phyloP scores from a whole-genome alignment of 1,284 basidiomycete genomes.

The Ustilago cynodontis region DNA sequence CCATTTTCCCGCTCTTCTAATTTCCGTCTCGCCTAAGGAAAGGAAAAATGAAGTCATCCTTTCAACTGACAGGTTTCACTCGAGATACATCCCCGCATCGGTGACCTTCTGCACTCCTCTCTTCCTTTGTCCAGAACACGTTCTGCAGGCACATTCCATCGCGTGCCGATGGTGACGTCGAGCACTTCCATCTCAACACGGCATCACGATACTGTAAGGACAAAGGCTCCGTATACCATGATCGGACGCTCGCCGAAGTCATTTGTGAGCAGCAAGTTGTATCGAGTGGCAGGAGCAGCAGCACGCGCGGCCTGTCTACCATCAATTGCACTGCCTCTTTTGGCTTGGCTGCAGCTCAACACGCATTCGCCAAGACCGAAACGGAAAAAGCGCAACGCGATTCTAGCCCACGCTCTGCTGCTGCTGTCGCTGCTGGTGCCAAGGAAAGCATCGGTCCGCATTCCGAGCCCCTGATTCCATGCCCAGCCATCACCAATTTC shows the following conservation, averaged over 20 bases:
- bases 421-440: no score
- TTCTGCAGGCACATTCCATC: background rate
- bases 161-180: conserved; percentile 11
- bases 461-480: conserved; percentile 8
- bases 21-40: background rate
- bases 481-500: background rate
- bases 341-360: conserved; percentile 6
- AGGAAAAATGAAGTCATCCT: background rate
- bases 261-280: background rate
- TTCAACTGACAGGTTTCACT: background rate
- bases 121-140: background rate
- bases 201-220: no score
- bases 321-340: conserved; percentile 2
- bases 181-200: background rate
- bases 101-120: background rate
- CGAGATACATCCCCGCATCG: background rate
- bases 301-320: background rate
- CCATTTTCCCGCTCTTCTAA: background rate
- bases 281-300: background rate
- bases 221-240: background rate
- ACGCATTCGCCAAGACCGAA: conserved; percentile 2
- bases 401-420: background rate
- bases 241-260: background rate
- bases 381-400: background rate
- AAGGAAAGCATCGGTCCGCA: no score